phyloP scores from a whole-genome alignment of 2,329 filamentous ascomycete genomes.

The Alternaria brassicae region DNA sequence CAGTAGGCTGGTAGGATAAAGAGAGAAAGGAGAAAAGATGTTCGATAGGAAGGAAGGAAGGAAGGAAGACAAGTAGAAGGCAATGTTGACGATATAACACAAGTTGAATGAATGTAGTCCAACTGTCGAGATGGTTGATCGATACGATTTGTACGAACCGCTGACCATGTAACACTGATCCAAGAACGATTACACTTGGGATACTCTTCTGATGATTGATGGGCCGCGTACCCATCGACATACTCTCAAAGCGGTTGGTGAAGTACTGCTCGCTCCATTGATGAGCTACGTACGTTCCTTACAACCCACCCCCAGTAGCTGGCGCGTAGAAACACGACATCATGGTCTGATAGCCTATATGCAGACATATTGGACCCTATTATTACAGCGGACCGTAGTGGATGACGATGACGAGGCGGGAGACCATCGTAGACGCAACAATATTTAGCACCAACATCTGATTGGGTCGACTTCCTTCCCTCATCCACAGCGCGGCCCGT shows the following conservation, averaged over 20 bases:
- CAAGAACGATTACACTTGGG: neutral
- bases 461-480: neutral
- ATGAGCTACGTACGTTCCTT: neutral
- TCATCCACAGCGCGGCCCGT: slow-evolving; percentile 5
- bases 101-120: neutral
- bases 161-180: neutral
- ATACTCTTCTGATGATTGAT: neutral
- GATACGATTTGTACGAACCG: neutral
- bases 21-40: neutral
- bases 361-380: neutral
- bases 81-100: neutral
- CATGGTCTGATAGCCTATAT: neutral
- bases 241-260: neutral
- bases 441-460: neutral
- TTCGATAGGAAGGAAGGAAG: neutral
- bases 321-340: neutral
- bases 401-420: neutral
- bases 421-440: neutral
- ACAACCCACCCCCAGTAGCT: neutral
- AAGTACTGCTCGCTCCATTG: neutral
- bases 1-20: slow-evolving; percentile 1
- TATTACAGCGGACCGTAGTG: neutral
- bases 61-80: neutral
- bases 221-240: neutral
- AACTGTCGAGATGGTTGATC: neutral